Evolutionary conservation across 2,329 filamentous ascomycete species (phyloP), one percentile per base, ranked within the genome.

Genomic region (Cladobotryum mycophilum): DNA sequence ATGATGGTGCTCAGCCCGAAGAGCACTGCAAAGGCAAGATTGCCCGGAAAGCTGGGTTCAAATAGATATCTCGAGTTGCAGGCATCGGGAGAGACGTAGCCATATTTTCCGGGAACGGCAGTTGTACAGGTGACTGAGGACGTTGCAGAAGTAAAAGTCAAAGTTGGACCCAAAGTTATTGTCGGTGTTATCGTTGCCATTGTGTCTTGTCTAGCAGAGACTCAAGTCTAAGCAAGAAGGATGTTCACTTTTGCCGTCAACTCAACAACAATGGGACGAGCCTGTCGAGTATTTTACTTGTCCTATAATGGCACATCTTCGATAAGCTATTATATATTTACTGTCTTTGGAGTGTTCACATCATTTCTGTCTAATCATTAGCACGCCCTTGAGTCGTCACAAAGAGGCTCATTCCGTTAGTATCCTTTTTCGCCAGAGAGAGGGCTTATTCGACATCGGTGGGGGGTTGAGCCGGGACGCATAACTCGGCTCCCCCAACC

Each of bases 111-210:
- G 3, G 66, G 67, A 2, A 67, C 56, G 18, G 67, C 65, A 4
- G 58, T 64, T n/a, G 56, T 67, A 41, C 67, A 68, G 8, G 64
- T 64, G 0, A 76, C 76, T 0, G 77, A 74, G 56, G 3, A 72
- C 22, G 54, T 74, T 74, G 44, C 12, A 15, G 36, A 38, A 5
- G 36, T 17, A 5, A 9, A 38, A 17, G 36, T 38, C 11, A 38
- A n/a, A 13, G 36, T 38, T n/a, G 36, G 36, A 7, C 36, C 36
- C 17, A n/a, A 17, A 13, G 36, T 38, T 38, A 38, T 38, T 17
- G 36, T 38, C 17, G 36, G 14, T 14, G 36, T 38, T 38, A 17
- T n/a, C 13, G 17, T 38, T 38, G 36, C 17, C 25, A 30, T 38
- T 3, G 17, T 38, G 14, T 38, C 4, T n/a, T 38, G 36, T 38